Base-by-base conservation (phyloP, 2,329 filamentous ascomycete genomes). In the Penicillium hordei region DNA sequence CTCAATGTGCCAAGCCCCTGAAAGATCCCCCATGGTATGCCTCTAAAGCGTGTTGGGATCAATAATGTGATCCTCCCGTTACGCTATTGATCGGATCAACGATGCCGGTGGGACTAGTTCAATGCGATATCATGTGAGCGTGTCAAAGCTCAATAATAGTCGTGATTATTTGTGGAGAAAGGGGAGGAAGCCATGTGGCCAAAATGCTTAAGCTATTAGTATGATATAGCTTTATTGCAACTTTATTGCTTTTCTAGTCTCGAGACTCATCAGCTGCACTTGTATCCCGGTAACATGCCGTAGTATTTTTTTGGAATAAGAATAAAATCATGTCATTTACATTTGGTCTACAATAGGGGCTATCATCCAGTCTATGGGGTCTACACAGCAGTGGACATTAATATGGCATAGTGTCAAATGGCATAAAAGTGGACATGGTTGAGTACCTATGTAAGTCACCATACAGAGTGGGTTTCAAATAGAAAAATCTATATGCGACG, bases 11-110 rank as follows among this genome's bases (percentile, higher is more conserved):
- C n/a, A 48, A 31, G 33, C 13, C 6, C 2, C 52, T 38, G 21
- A 55, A 19, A 33, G 15, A 21, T 34, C 15, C 44, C 36, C 29
- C 36, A 27, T 29, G 17, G 12, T 46, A 46, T 46, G 23, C 50
- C 29, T 48, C 23, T 29, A 40, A 38, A 40, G 23, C 25, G 21
- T 33, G 31, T 23, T 36, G 21, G 17, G 9, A 25, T 36, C 45
- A 50, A 52, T 51, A 51, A 55, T 50, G 23, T 19, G 45, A 55
- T 38, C 53, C 15, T 48, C 42, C 51, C 38, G 38, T 36, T 50
- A 33, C 38, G 31, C 39, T 50, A 55, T 55, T 55, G 38, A 50
- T 51, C 49, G 38, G 40, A 48, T 38, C 36, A 42, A 40, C 43
- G 3, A 23, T 19, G 21, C 29, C n/a, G 29, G 33, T 51, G 36